phyloP scores from a whole-genome alignment of 495 filamentous ascomycete genomes.

The Articulospora tetracladia region DNA sequence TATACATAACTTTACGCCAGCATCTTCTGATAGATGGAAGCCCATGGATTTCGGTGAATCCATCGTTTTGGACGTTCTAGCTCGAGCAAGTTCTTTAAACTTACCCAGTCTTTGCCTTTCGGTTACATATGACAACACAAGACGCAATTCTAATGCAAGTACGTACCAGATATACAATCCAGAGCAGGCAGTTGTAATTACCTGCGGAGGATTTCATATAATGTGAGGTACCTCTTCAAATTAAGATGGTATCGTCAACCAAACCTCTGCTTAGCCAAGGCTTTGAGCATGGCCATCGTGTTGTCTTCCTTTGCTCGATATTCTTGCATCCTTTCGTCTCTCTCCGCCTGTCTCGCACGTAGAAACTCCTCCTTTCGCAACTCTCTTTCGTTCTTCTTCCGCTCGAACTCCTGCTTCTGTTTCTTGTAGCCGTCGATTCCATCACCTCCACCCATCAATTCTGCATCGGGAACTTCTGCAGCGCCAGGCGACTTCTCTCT shows the following conservation, averaged over 20 bases:
- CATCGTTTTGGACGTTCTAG: no score
- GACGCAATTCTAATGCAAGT: no score
- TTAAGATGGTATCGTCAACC: slow-evolving; percentile 26
- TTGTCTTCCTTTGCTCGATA: slow-evolving; percentile 57
- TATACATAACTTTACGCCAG: no score
- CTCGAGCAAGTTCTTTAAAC: no score
- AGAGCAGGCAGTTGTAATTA: no score
- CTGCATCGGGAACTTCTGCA: slow-evolving; percentile 53
- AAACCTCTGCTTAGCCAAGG: slow-evolving; percentile 57
- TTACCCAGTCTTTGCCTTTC: no score
- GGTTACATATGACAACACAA: no score
- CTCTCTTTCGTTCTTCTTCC: slow-evolving; percentile 63
- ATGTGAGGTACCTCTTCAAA: background rate
- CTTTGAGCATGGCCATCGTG: slow-evolving; percentile 62
- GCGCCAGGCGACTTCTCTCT: slow-evolving; percentile 53
- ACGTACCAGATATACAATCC: no score
- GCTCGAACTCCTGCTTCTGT: slow-evolving; percentile 47
- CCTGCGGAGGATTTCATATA: background rate
- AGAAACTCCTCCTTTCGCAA: slow-evolving; percentile 59
- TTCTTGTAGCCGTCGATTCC: slow-evolving; percentile 52
- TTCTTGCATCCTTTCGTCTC: slow-evolving; percentile 56
- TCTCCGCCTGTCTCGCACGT: slow-evolving; percentile 55
- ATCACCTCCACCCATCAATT: slow-evolving; percentile 61
- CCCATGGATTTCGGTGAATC: no score
- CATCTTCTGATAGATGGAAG: no score